Conservation (phyloP, 2,329 filamentous ascomycete genomes). For the Ceratocystis huliohia region DNA sequence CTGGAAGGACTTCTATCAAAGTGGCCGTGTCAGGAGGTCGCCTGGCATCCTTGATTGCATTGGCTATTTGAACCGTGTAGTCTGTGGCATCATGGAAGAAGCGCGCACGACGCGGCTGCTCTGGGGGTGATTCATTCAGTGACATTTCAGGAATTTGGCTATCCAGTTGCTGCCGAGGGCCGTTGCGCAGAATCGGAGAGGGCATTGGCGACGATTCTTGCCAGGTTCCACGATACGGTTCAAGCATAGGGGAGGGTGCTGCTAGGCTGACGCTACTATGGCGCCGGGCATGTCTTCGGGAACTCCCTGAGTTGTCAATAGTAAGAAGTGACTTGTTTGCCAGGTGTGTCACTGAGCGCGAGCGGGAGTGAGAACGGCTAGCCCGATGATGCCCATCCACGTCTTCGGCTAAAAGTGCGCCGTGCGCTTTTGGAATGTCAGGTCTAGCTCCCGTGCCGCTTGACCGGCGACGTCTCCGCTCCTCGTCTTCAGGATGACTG, state of each 20-base stretch:
- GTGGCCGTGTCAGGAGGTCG: slow-evolving; percentile 52
- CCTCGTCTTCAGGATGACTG: neutral
- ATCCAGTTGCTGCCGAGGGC: slow-evolving; percentile 25
- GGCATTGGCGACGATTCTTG: slow-evolving; percentile 93
- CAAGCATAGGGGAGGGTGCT: slow-evolving; percentile 72
- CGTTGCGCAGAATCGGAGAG: slow-evolving; percentile 46
- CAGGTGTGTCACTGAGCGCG: slow-evolving; percentile 24
- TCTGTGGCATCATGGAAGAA: slow-evolving; percentile 79
- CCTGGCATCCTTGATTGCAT: slow-evolving; percentile 56
- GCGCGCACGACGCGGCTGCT: slow-evolving; percentile 43
- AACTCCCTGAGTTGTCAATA: slow-evolving; percentile 28
- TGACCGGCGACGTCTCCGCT: slow-evolving; percentile 11
- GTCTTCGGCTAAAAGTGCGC: slow-evolving; percentile 13
- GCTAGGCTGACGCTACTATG: slow-evolving; percentile 25
- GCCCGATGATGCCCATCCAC: neutral
- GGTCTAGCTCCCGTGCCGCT: neutral
- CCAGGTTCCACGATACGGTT: slow-evolving; percentile 87
- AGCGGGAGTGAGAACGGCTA: slow-evolving; percentile 15
- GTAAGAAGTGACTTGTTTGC: slow-evolving; percentile 41
- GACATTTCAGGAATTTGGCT: slow-evolving; percentile 32
- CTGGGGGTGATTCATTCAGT: slow-evolving; percentile 25
- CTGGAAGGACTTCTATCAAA: slow-evolving; percentile 72
- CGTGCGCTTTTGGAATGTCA: slow-evolving; percentile 2
- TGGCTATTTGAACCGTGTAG: slow-evolving; percentile 63
- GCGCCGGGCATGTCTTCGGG: slow-evolving; percentile 25